phyloP scores from a whole-genome alignment of 257 asterid genomes.

The Buddleja alternifolia region DNA sequence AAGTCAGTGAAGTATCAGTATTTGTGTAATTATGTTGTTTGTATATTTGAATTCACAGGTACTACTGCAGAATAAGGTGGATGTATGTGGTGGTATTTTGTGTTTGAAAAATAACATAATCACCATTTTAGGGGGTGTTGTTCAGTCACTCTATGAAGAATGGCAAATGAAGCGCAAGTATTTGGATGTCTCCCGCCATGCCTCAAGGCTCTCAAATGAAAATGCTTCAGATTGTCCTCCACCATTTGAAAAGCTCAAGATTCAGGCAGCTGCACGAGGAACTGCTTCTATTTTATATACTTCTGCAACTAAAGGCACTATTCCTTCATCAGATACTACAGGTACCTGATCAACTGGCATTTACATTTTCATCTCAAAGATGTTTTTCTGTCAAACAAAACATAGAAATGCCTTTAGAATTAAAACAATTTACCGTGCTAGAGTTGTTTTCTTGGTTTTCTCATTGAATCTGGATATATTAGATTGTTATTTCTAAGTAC shows the following conservation, averaged over 20 bases:
- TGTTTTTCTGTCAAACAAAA: conserved; percentile 12
- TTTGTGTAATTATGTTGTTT: conserved; percentile 21
- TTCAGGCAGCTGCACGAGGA: conserved; percentile 44
- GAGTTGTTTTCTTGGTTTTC: conserved; percentile 17
- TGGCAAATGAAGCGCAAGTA: conserved; percentile 84
- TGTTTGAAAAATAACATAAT: conserved; percentile 60
- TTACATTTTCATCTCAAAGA: conserved; percentile 6
- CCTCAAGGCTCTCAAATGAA: conserved; percentile 52
- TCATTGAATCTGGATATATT: conserved; percentile 9
- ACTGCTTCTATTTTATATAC: conserved; percentile 26
- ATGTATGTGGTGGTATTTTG: conserved; percentile 59
- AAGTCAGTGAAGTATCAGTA: conserved; percentile 12
- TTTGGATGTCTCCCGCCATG: conserved; percentile 61
- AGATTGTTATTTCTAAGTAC: conserved; percentile 1
- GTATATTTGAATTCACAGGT: conserved; percentile 57
- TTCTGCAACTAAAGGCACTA: conserved; percentile 28
- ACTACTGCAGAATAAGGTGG: conserved; percentile 56
- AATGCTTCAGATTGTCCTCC: conserved; percentile 65
- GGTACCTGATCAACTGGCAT: conserved; percentile 27
- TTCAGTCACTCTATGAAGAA: conserved; percentile 83
- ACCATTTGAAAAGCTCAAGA: conserved; percentile 77
- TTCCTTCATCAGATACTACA: conserved; percentile 24
- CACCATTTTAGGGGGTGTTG: conserved; percentile 72
- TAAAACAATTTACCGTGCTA: not conserved
- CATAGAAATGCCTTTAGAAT: not conserved